Conservation (phyloP, 768 basidiomycete genomes). For the Leccinum incarnatum region DNA sequence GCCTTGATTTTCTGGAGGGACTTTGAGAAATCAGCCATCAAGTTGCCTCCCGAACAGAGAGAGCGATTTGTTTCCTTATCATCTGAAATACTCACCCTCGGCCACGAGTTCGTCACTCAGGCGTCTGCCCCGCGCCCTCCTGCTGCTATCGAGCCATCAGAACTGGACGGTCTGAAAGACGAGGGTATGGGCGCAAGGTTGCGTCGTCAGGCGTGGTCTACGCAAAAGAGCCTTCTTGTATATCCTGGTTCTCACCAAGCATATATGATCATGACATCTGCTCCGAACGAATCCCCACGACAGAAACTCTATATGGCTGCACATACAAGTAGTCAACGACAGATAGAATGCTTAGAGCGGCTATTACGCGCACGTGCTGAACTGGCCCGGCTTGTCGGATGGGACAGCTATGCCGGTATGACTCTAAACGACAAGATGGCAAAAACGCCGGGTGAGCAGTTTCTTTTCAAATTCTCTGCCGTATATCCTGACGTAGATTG, state of each 20-base stretch:
- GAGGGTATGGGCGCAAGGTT: constrained; percentile 72
- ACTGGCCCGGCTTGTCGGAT: constrained; percentile 81
- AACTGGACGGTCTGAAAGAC: constrained; percentile 72
- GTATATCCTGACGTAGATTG: neutral
- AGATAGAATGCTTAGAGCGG: constrained; percentile 73
- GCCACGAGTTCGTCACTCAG: constrained; percentile 79
- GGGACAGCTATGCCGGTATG: constrained; percentile 84
- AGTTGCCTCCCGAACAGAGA: constrained; percentile 75
- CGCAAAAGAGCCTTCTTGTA: constrained; percentile 71
- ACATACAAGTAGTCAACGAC: constrained; percentile 70
- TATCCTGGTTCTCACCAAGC: constrained; percentile 89
- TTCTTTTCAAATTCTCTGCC: neutral
- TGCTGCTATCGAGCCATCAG: constrained; percentile 62
- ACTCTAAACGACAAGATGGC: constrained; percentile 96
- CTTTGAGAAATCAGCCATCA: constrained; percentile 96
- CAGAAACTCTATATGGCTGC: constrained; percentile 79
- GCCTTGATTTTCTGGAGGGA: constrained; percentile 94
- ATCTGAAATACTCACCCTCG: constrained; percentile 83
- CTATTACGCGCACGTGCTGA: constrained; percentile 77
- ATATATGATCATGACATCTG: constrained; percentile 89
- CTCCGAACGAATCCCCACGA: constrained; percentile 80
- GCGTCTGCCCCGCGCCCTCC: constrained; percentile 62
- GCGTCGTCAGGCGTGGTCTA: constrained; percentile 73
- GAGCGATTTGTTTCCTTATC: constrained; percentile 85
- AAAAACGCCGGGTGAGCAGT: constrained; percentile 72